These are phyloP conservation scores for Backusella sp. DNA, from an alignment of 192 early-diverging fungal species.

Conservation along the genomic window DNA sequence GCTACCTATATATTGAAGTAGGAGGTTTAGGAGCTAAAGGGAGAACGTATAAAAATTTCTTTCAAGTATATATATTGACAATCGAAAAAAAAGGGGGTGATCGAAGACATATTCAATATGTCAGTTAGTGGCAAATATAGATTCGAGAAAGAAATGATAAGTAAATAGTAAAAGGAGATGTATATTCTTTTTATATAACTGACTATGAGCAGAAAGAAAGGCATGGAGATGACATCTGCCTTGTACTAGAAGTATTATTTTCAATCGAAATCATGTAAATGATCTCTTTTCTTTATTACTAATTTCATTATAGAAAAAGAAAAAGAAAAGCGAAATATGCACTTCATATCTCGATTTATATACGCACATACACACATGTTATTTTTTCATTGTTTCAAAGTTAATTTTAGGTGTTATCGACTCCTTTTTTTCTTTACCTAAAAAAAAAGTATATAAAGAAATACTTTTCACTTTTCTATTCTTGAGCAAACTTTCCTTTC, in stretches of 20 bases:
- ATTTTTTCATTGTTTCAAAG: background rate
- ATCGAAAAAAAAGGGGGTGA: background rate
- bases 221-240: no score
- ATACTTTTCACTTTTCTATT: background rate
- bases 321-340: background rate
- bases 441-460: background rate
- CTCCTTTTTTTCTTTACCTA: background rate
- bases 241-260: background rate
- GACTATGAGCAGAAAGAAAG: no score
- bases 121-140: background rate
- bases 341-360: background rate
- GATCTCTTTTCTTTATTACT: background rate
- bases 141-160: background rate
- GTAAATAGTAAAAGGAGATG: background rate
- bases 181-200: background rate
- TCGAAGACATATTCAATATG: background rate
- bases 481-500: background rate
- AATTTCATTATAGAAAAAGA: background rate
- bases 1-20: background rate
- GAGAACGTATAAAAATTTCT: background rate
- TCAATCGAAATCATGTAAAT: background rate
- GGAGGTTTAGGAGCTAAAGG: background rate
- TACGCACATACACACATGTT: background rate
- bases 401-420: background rate
- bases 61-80: background rate